Conservation (phyloP, 371 early-diverging fungal genomes). For the Smittium culicis region DNA sequence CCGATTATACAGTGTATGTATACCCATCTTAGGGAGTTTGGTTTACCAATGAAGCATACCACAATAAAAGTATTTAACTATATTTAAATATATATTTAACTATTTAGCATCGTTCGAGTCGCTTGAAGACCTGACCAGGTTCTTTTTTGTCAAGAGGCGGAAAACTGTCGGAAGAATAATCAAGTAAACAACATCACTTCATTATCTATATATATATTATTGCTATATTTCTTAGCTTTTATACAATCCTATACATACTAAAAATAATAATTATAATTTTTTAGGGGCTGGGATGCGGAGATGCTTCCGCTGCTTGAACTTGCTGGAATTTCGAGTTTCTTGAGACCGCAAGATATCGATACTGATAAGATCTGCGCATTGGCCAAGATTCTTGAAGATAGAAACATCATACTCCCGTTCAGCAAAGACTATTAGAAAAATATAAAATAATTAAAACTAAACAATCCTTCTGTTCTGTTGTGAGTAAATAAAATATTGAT, state of each 20-base stretch:
- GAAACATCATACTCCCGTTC: conserved; percentile 20
- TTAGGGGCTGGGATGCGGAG: conserved; percentile 20
- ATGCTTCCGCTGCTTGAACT: conserved; percentile 29
- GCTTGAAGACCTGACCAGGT: conserved; percentile 48
- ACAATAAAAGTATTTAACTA: no score
- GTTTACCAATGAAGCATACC: no score
- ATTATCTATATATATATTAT: not conserved
- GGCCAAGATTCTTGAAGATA: conserved; percentile 31
- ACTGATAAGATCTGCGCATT: conserved; percentile 38
- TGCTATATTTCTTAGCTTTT: not conserved
- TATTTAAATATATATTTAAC: conserved; percentile 48
- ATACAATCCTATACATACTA: not conserved
- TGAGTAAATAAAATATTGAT: no score
- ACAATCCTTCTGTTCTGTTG: no score
- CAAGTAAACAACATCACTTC: conserved; percentile 24
- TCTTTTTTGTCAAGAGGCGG: conserved; percentile 53
- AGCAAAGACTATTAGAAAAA: not conserved
- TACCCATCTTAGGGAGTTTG: not conserved
- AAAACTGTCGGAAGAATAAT: conserved; percentile 55
- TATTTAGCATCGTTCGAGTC: conserved; percentile 44
- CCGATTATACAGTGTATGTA: conserved; percentile 26
- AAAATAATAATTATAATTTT: not conserved
- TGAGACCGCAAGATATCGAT: conserved; percentile 47
- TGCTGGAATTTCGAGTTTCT: conserved; percentile 36
- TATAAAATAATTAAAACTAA: no score